Conservation (phyloP, 2,329 filamentous ascomycete species). For the Byssochlamys sp. region DNA sequence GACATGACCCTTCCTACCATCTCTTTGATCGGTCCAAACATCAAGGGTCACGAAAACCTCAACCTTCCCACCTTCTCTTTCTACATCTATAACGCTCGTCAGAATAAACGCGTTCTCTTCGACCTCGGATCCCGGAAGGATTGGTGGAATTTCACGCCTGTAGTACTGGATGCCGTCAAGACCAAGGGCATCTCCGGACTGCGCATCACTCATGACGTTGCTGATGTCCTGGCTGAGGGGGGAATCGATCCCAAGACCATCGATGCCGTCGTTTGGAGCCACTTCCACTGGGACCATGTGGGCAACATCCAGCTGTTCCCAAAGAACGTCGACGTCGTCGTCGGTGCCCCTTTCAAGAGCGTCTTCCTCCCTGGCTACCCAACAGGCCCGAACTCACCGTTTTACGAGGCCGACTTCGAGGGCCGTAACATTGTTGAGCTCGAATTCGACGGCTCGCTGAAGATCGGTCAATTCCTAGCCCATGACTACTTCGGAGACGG, state of each 20-base stretch:
- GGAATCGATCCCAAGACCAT: conserved; percentile 23
- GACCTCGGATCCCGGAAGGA: conserved; percentile 23
- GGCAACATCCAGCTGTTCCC: conserved; percentile 40
- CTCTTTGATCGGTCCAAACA: conserved; percentile 11
- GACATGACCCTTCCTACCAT: conserved; percentile 12
- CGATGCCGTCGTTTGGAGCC: conserved; percentile 34
- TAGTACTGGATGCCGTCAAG: conserved; percentile 10
- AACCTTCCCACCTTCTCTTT: conserved; percentile 16
- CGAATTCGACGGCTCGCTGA: conserved; percentile 13
- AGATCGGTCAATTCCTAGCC: conserved; percentile 26
- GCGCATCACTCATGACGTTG: conserved; percentile 17
- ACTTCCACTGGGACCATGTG: conserved; percentile 43
- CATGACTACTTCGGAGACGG: conserved; percentile 49
- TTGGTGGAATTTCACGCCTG: conserved; percentile 18
- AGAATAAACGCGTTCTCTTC: conserved; percentile 15
- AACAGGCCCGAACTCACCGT: conserved; percentile 22
- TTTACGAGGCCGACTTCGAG: conserved; percentile 29
- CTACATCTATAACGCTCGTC: conserved; percentile 10
- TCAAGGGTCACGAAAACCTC: conserved; percentile 13
- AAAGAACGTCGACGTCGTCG: conserved; percentile 32
- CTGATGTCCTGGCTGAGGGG: conserved; percentile 24
- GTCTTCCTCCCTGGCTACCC: conserved; percentile 40
- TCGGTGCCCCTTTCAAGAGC: conserved; percentile 41
- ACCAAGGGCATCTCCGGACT: conserved; percentile 12
- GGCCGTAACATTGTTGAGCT: conserved; percentile 17